Base-by-base conservation (phyloP, 768 basidiomycete genomes). In the Podaxis sp. region DNA sequence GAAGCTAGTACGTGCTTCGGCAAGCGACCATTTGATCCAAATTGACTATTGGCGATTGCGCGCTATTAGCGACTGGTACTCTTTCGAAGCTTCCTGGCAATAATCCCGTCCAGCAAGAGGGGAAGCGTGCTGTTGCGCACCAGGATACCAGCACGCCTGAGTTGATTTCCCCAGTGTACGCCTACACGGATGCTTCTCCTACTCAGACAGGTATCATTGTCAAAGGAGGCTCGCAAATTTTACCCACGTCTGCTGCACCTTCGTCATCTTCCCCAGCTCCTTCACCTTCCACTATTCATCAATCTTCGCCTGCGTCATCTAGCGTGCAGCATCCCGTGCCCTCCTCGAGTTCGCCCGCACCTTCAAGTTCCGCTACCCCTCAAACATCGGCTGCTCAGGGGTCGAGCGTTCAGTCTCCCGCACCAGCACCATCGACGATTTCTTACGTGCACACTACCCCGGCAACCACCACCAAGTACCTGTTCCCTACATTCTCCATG, bases 11-110 rank as follows among this genome's bases (percentile, higher is more conserved):
- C 16, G 73, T 62, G 18, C 10, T 6, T 36, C 53, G 32, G 23
- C 36, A 13, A 48, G 21, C 5, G 16, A 48, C 18, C 9, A 32
- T 51, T 25, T 42, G 28, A 25, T n/a, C 10, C 44, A 57, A 27
- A 27, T 63, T 64, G 21, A 38, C 32, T 51, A 18, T 57, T 36
- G 47, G 55, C 32, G 16, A 18, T 7, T 16, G 11, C 25, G 27
- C 25, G 44, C 27, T 50, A 58, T 27, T 59, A 84, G 82, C 76
- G 10, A 77, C 76, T 35, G 82, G 82, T 54, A 81, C 75, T 4
- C 61, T 84, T 44, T 25, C 68, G 35, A 73, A 74, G 37, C 78
- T 84, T 37, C 82, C 82, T 1, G 82, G 82, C 37, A 82, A 83
- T 71, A 83, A 83, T 68, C 81, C 82, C 9, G 78, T 84, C 21